Conservation (phyloP, 2,329 filamentous ascomycete species). For the Diplodia intermedia region DNA sequence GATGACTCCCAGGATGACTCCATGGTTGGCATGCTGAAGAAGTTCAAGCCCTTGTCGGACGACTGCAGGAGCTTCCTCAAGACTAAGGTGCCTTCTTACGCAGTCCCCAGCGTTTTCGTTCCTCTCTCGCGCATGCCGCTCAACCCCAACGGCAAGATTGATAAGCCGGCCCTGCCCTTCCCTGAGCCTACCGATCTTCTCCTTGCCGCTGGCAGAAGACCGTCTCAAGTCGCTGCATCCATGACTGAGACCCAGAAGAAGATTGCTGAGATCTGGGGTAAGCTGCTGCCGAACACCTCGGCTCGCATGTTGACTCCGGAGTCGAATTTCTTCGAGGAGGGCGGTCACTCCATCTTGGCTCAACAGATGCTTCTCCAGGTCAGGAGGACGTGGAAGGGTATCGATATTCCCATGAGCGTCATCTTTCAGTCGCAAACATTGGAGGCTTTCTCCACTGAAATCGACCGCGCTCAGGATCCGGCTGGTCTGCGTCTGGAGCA, state of each 20-base stretch:
- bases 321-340: constrained; percentile 77
- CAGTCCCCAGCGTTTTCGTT: constrained; percentile 77
- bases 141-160: constrained; percentile 84
- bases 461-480: constrained; percentile 59
- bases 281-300: constrained; percentile 71
- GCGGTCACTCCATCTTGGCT: constrained; percentile 80
- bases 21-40: constrained; percentile 63
- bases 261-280: constrained; percentile 76
- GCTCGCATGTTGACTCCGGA: constrained; percentile 70
- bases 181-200: constrained; percentile 74
- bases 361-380: constrained; percentile 80
- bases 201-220: constrained; percentile 59
- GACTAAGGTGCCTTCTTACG: constrained; percentile 74
- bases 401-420: constrained; percentile 71
- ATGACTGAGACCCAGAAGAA: constrained; percentile 66
- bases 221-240: constrained; percentile 53
- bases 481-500: constrained; percentile 56
- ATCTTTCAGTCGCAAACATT: constrained; percentile 74
- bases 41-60: constrained; percentile 66
- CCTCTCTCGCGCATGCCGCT: constrained; percentile 74
- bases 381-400: constrained; percentile 65
- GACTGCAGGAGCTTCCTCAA: constrained; percentile 73
- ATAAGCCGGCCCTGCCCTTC: constrained; percentile 80
- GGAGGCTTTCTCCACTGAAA: constrained; percentile 60
- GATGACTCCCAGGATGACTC: constrained; percentile 49